Percentiles rank a stretch among this genome's conserved stretches.
Evolutionary conservation across 2,329 filamentous ascomycete species (phyloP).

Genomic region (Verticillium zaregamsianum): DNA sequence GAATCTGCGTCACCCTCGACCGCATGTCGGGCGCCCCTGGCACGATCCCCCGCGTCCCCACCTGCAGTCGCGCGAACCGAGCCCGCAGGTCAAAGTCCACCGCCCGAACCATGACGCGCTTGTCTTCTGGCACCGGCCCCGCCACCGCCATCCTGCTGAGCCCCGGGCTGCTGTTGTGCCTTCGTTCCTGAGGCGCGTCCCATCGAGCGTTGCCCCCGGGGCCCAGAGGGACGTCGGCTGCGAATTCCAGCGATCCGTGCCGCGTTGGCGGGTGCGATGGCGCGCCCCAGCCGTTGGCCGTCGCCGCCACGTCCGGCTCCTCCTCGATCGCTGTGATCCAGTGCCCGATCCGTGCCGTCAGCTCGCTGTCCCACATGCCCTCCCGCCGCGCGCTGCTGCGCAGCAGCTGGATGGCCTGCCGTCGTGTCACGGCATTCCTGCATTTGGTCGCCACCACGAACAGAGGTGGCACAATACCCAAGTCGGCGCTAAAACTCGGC

Average conservation of each 20-base stretch:
- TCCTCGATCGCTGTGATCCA: constrained; percentile 56
- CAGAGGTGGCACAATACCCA: constrained; percentile 61
- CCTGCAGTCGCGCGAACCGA: constrained; percentile 43
- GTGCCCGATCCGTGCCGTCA: constrained; percentile 49
- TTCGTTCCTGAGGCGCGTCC: constrained; percentile 22
- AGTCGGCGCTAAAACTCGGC: constrained; percentile 59
- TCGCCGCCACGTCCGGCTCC: constrained; percentile 25
- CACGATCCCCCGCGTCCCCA: constrained; percentile 50
- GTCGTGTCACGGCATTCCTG: constrained; percentile 50
- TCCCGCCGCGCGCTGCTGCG: constrained; percentile 57
- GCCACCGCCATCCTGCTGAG: not conserved
- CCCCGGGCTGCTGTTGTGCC: constrained; percentile 12
- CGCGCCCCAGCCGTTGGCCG: constrained; percentile 21
- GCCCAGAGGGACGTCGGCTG: constrained; percentile 14
- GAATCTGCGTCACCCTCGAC: constrained; percentile 39
- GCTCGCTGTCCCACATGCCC: constrained; percentile 65
- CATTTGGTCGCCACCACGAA: constrained; percentile 66
- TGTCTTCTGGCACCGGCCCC: constrained; percentile 43
- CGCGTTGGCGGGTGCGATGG: constrained; percentile 11
- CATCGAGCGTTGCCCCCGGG: constrained; percentile 41
- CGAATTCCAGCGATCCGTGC: constrained; percentile 21
- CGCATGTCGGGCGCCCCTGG: constrained; percentile 42
- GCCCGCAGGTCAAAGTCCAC: constrained; percentile 54
- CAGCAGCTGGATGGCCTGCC: constrained; percentile 58
- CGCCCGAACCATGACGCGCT: constrained; percentile 50